Base-by-base conservation (phyloP, 2,329 filamentous ascomycete species). In the Thielaviopsis ethacetica region DNA sequence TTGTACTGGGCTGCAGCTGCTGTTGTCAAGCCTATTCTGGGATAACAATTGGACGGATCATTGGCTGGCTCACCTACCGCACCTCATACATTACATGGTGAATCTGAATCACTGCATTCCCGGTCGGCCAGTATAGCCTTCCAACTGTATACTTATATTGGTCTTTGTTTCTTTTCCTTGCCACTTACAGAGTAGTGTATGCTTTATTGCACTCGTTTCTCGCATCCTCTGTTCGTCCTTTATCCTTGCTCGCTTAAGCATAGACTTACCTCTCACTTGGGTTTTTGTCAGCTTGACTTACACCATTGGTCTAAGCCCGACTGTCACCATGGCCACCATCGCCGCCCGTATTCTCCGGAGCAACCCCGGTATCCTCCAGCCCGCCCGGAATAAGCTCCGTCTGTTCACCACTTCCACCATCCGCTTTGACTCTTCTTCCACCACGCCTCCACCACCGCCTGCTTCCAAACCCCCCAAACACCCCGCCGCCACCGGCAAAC, bases 381-480 rank as follows among this genome's bases (percentile, higher is more conserved):
- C 15, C 2, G 38, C 13, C 7, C 38, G 38, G 5, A 17, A 15
- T 44, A 2, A 15, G 3, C 53, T 26, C 54, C 54, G 19, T 22
- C 30, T 51, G 26, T 17, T 26, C 30, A 26, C 58, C 10, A 17
- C 15, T 12, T 3, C 50, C 21, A 30, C 30, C 7, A n/a, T 30
- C 22, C 52, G 52, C 10, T 30, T 27, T n/a, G 5, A 19, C 26
- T 30, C 17, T 9, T 53, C 52, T 17, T 34, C 30, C 22, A 38
- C 38, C 12, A 41, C 9, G 15, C 12, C 21, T 9, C 30, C 56
- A 22, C 9, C 52, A 49, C 58, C 19, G 5, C 54, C 24, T 2
- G 21, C 27, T 22, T 34, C 58, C 15, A 57, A 52, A 22, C 26
- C 59, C 21, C 27, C 56, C 44, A 58, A 58, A 47, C 50, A 44